phyloP scores from a whole-genome alignment of 371 early-diverging fungal genomes.

The Parasitella parasitica region DNA sequence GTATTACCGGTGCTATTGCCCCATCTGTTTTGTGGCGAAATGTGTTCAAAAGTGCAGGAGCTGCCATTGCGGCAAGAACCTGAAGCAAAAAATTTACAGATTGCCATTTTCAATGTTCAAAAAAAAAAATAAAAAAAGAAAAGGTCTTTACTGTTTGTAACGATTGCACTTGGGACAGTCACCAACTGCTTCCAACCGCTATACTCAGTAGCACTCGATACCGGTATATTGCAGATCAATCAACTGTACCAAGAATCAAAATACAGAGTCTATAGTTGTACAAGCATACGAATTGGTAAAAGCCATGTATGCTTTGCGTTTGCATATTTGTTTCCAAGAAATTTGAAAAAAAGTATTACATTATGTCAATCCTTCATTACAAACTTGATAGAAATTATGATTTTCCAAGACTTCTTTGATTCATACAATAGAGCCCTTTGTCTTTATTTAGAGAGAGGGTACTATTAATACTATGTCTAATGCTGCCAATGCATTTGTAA shows the following conservation, averaged over 20 bases:
- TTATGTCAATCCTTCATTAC: no score
- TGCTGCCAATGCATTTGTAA: no score
- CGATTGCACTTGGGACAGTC: background rate
- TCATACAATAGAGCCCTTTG: no score
- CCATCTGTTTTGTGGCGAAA: constrained; percentile 8
- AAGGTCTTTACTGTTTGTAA: no score
- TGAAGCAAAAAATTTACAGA: constrained; percentile 51
- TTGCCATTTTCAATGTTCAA: constrained; percentile 14
- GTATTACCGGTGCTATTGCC: background rate
- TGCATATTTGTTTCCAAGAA: background rate
- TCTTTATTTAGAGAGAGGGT: no score
- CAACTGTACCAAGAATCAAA: no score
- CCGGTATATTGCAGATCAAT: no score
- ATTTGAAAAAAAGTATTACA: no score
- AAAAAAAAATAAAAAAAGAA: background rate
- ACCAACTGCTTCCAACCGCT: background rate
- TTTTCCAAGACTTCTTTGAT: no score
- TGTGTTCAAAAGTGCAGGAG: constrained; percentile 48
- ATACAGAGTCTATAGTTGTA: background rate
- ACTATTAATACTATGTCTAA: no score
- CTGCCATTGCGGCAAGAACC: constrained; percentile 50
- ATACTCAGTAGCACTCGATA: no score
- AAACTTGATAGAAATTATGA: no score
- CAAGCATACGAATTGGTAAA: background rate
- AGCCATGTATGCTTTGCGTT: background rate